Base-by-base conservation (phyloP, 305 asterid species). In the Ilex paraguariensis region DNA sequence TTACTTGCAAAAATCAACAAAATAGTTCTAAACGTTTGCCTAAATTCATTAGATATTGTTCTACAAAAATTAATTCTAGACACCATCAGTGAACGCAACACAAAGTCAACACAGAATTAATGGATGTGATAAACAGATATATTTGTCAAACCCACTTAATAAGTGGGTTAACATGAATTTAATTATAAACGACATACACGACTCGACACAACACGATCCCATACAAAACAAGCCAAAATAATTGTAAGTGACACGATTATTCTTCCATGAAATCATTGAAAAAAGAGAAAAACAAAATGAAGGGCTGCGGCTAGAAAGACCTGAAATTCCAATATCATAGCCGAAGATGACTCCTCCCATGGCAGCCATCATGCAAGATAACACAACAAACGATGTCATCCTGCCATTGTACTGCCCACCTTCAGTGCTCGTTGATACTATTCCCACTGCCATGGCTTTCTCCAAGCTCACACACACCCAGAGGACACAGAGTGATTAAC, bases 261-360 rank as follows among this genome's bases (percentile, higher is more conserved):
- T 46, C 52, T 10, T 10, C 4, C 13, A 10, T 46, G 13, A 46
- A 46, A 11, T 3, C 52, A 46, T 46, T 46, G 13, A 46, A 13
- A 46, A 12, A 32, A 63, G 14, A 13, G 12, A 56, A 14, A 6
- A 7, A 31, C 17, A 31, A 45, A 15, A 16, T 2, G 4, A 57
- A 13, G 15, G 52, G n/a, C 13, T 10, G 52, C 5, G 0, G 4
- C 12, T 10, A 46, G 52, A 46, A 12, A 40, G 6, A 12, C 91
- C 87, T 65, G 87, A 75, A 57, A 84, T 70, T 66, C 85, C 87
- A 50, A 74, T 84, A 56, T 79, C 90, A 10, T 83, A 83, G 66
- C 85, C 87, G 42, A 79, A 81, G 48, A 84, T 79, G 30, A 82
- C 75, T 50, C 83, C 90, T 63, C 90, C 90, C 78, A 73, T 81